Percentiles rank a stretch among this genome's conserved stretches.
phyloP scores from a whole-genome alignment of 345 rosid species.

The Boechera divaricarpa region DNA sequence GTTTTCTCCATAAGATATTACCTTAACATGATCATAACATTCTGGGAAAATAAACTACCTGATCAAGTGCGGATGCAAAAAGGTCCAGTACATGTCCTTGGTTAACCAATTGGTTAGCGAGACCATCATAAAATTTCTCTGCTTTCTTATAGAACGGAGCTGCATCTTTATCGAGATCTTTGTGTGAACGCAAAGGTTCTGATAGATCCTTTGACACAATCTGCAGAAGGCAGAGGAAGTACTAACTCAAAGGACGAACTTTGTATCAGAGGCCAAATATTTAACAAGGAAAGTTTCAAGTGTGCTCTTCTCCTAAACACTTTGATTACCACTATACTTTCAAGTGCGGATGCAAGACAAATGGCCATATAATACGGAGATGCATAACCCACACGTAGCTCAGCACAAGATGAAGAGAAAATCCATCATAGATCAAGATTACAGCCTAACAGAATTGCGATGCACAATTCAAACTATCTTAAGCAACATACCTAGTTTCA shows the following conservation, averaged over 20 bases:
- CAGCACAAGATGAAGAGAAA: conserved; percentile 18
- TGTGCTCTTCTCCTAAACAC: conserved; percentile 25
- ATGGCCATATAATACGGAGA: not conserved
- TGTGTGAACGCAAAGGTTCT: conserved; percentile 98
- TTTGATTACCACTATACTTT: conserved; percentile 5
- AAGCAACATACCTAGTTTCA: conserved; percentile 8
- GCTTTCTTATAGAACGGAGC: conserved; percentile 97
- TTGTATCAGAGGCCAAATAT: conserved; percentile 14
- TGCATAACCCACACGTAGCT: not conserved
- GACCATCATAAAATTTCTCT: conserved; percentile 83
- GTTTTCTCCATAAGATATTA: conserved; percentile 16
- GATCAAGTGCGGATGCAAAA: conserved; percentile 99
- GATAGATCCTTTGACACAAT: conserved; percentile 95
- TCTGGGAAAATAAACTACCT: conserved; percentile 57
- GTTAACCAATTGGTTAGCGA: conserved; percentile 93
- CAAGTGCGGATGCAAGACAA: not conserved
- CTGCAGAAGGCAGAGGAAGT: conserved; percentile 54
- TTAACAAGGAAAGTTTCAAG: not conserved
- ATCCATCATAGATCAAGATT: conserved; percentile 3
- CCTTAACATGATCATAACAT: conserved; percentile 16
- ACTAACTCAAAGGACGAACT: conserved; percentile 26
- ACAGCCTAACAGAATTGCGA: conserved; percentile 11
- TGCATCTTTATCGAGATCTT: conserved; percentile 99
- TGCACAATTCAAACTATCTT: conserved; percentile 2
- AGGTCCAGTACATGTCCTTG: conserved; percentile 99